These are phyloP conservation scores for Aegle marmelos DNA, from an alignment of 345 rosid species.

Conservation along the genomic window DNA sequence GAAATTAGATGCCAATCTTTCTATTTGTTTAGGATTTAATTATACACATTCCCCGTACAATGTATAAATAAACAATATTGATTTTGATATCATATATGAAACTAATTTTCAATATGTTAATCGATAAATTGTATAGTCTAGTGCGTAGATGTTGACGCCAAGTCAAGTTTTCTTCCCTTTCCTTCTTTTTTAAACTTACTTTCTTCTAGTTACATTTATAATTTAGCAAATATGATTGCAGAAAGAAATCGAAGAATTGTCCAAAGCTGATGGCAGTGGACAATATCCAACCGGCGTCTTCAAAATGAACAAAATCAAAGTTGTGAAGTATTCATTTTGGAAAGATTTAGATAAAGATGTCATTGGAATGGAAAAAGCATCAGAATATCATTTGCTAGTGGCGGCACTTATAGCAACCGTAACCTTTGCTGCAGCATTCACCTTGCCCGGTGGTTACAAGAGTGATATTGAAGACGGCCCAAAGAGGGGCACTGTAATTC, in stretches of 20 bases:
- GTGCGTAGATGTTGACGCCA: too few relatives aligned
- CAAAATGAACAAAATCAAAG: neutral
- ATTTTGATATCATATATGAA: too few relatives aligned
- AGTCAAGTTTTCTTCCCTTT: too few relatives aligned
- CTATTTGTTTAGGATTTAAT: neutral
- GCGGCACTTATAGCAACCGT: neutral
- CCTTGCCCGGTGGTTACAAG: neutral
- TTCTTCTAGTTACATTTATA: too few relatives aligned
- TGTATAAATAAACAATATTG: too few relatives aligned
- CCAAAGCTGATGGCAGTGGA: neutral
- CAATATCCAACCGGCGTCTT: neutral
- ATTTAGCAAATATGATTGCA: neutral
- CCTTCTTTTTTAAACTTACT: too few relatives aligned
- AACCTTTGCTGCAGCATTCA: neutral
- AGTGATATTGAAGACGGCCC: neutral
- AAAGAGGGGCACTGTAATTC: neutral
- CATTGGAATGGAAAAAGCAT: neutral
- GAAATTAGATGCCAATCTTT: too few relatives aligned
- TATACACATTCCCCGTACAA: accelerated
- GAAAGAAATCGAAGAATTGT: neutral
- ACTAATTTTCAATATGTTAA: too few relatives aligned
- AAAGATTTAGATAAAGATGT: neutral
- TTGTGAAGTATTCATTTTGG: neutral
- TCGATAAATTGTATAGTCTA: neutral
- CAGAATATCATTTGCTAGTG: neutral